These are phyloP conservation scores for Rubia yunnanensis DNA, from an alignment of 257 asterid genomes.

Conservation along the genomic window DNA sequence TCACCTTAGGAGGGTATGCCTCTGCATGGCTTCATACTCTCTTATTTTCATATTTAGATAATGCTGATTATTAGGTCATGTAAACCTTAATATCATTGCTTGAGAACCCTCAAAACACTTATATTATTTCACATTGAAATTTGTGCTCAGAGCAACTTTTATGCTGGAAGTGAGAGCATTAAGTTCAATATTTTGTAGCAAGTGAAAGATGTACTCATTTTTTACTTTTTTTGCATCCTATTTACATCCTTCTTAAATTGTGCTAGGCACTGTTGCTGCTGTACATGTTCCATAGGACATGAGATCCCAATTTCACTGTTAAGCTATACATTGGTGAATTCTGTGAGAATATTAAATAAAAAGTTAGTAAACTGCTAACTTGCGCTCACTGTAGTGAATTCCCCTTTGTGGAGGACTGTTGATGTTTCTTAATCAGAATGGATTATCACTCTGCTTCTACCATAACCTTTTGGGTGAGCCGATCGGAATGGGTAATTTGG, in stretches of 20 bases:
- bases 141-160: no score
- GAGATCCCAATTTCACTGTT: not conserved
- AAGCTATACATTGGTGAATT: not conserved
- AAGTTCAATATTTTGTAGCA: no score
- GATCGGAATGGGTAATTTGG: no score
- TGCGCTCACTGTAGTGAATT: not conserved
- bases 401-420: not conserved
- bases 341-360: no score
- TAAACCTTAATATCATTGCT: no score
- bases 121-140: not conserved
- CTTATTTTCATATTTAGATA: not conserved
- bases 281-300: not conserved
- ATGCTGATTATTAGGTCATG: not conserved
- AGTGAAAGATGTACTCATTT: no score
- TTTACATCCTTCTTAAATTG: no score
- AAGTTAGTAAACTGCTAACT: not conserved
- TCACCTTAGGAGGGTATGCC: not conserved
- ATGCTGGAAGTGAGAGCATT: no score
- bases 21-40: not conserved
- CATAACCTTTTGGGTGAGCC: no score
- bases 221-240: not conserved
- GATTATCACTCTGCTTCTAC: not conserved
- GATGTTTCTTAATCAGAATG: not conserved
- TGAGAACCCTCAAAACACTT: no score
- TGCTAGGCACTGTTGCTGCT: not conserved